Base-by-base conservation (phyloP, 495 filamentous ascomycete species). In the Neurospora africana region DNA sequence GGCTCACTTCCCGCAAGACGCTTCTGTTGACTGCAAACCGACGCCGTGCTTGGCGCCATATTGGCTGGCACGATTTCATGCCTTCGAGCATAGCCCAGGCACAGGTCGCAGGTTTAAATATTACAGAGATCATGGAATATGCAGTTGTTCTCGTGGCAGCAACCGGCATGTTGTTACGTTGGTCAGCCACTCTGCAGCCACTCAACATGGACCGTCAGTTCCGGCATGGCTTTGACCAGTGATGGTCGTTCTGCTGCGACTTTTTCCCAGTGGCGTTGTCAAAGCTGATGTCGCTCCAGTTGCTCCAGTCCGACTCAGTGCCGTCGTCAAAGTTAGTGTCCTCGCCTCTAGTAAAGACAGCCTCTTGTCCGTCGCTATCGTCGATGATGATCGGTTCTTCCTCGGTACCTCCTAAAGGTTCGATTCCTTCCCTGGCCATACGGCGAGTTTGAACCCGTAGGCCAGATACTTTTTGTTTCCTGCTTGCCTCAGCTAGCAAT, bases 271-370 rank as follows among this genome's bases (percentile, higher is more conserved):
- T 33, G 27, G 27, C 27, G 7, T 65, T 33, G 23, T 27, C 17
- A 53, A 36, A 33, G 37, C 41, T 61, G 44, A 53, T 67, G 53
- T 65, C 37, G 65, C 68, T 41, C 19, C 27, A 69, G 23, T 68
- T 44, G 19, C 70, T 71, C 71, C 70, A 71, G 19, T 72, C 72
- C 41, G 69, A 73, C 36, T 71, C 68, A 9, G 73, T 73, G 39
- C 70, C 70, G 21, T 71, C 68, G 68, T 47, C 35, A 30, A 69
- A 70, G 40, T 68, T 68, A 3, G 68, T 72, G 9, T 72, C 73
- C 33, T 72, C 69, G 8, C 8, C 53, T 8, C n/a, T 37, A 61
- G 70, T 37, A 33, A 75, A 75, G 67, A 74, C 43, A 36, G 27
- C 40, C 8, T 69, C 70, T 27, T 40, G 40, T 19, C 15, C 68